Evolutionary conservation across 1,284 basidiomycete genomes (phyloP), one percentile per base, ranked within the genome.

Genomic region (Apiotrichum mycotoxinovorans): DNA sequence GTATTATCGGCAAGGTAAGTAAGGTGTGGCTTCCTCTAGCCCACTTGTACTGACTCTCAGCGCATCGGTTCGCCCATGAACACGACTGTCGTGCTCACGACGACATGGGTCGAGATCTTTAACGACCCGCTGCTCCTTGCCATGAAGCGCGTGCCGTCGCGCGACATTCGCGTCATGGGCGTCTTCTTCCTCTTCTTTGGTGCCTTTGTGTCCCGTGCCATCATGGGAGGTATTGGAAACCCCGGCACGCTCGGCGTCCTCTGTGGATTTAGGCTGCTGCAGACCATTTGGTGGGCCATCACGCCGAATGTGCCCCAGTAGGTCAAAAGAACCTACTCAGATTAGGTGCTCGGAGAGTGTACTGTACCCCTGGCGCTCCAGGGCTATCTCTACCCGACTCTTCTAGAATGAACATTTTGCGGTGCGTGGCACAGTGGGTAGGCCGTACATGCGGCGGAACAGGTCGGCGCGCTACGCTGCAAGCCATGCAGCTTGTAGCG

Each of bases 101-200:
- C 88, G 11, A 84, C 89, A 26, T 92, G 89, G 89, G 88, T 89
- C 56, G 88, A 91, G 73, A 83, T 92, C 49, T 82, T 89, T 79
- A 84, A 85, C 49, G 88, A 91, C 71, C 88, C 89, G 0, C 78
- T 83, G 49, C 80, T 91, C 8, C 87, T 77, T 86, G 79, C 77
- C 76, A 75, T 80, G 54, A 61, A 63, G 38, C 64, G 57, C 44
- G 80, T 87, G 61, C 77, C 75, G 33, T 80, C 85, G 1, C 84
- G 89, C 40, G 89, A 92, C 71, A 85, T 89, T 74, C 85, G 86
- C 66, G 66, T 85, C 50, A 78, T 87, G 63, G 88, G 84, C 0
- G 85, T 88, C 52, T 47, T 81, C 23, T 75, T 82, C 23, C 80
- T 91, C 51, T 87, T 92, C 73, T 26, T 88, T 20, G 89, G 89